Base-by-base conservation (phyloP, 257 asterid genomes). In the Asclepias syriaca region DNA sequence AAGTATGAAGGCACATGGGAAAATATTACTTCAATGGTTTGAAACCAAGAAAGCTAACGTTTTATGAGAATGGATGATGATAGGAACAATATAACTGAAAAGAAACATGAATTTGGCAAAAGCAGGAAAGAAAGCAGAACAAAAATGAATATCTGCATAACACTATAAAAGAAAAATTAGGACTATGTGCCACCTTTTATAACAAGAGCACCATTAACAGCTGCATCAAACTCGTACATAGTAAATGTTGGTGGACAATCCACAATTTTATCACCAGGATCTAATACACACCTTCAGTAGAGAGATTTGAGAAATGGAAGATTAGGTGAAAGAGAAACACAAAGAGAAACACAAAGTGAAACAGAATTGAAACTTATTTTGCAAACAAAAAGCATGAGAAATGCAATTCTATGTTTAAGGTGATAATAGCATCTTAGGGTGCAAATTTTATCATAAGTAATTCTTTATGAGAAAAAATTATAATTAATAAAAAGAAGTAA, bases 161-260 rank as follows among this genome's bases (percentile, higher is more conserved):
- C 4, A 61, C 74, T 65, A 64, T 43, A 67, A 74, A 24, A 73
- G 49, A 65, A 61, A 37, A 12, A 48, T 37, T 8, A 76, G 71
- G 43, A 53, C 54, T 46, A 21, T 22, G 48, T 56, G 22, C 67
- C 79, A 91, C 99, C 98, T 84, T 94, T 94, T 80, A 90, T 70
- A 71, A 94, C 96, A 82, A 65, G 80, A 75, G 98, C 99, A 54
- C 87, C 97, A 85, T 94, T 94, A 75, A 94, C 98, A 80, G 90
- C 91, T 70, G 99, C 99, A 83, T 94, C 99, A 86, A 94, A 94
- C 82, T 94, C 99, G 64, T 94, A 94, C 99, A 91, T 94, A 2
- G 97, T 87, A 80, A 94, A 94, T 48, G 99, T 94, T 71, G 98
- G 99, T 43, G 99, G 99, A 79, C 98, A 91, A 84, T 94, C 99